phyloP scores from a whole-genome alignment of 352 stramenopile species.

The Globisporangium solare region DNA sequence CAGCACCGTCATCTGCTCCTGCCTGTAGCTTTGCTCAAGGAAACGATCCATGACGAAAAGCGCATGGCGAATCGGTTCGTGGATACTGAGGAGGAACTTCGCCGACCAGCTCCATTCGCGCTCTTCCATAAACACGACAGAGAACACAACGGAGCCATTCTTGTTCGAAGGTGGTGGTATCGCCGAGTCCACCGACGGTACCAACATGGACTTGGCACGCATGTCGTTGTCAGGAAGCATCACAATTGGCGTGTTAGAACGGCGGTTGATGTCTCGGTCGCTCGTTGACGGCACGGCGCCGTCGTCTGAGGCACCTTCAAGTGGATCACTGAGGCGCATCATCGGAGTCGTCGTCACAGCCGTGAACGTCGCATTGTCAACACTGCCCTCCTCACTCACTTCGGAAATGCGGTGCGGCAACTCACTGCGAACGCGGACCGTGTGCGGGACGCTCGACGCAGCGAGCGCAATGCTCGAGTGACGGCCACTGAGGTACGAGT shows the following conservation, averaged over 20 bases:
- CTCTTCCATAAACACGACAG: conserved; percentile 49
- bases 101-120: conserved; percentile 60
- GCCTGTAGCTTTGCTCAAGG: conserved; percentile 49
- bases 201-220: conserved; percentile 17
- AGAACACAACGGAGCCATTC: conserved; percentile 60
- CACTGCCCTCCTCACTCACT: conserved; percentile 37
- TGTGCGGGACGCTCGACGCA: not conserved
- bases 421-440: conserved; percentile 25
- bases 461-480: not conserved
- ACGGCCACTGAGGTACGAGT: not conserved
- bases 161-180: conserved; percentile 51
- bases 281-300: conserved; percentile 6
- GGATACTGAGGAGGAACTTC: conserved; percentile 65
- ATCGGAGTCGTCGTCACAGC: not conserved
- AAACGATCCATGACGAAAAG: conserved; percentile 83
- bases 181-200: conserved; percentile 16
- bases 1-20: conserved; percentile 22
- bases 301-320: conserved; percentile 16
- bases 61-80: conserved; percentile 76
- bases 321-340: conserved; percentile 11
- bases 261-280: conserved; percentile 22
- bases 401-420: conserved; percentile 36
- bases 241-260: conserved; percentile 24
- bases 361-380: conserved; percentile 17
- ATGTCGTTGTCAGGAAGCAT: conserved; percentile 13